These are phyloP conservation scores for Rugosomyces carneus DNA, from an alignment of 1,284 basidiomycete species.

Conservation along the genomic window DNA sequence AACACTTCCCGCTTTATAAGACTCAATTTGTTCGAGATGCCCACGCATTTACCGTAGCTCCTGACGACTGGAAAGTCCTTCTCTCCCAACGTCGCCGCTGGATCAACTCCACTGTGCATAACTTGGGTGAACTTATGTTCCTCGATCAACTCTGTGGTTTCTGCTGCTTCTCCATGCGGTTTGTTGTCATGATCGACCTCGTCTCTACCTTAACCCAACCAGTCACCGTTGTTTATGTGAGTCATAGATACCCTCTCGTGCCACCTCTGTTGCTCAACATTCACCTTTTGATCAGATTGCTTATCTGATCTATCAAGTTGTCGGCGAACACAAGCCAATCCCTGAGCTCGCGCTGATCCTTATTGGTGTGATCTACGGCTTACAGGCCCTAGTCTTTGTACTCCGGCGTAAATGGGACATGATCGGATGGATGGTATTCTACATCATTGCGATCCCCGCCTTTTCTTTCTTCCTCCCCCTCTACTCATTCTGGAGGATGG, in stretches of 20 bases:
- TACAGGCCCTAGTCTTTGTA: slow-evolving; percentile 84
- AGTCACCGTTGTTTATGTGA: slow-evolving; percentile 89
- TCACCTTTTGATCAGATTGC: slow-evolving; percentile 55
- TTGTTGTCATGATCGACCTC: slow-evolving; percentile 95
- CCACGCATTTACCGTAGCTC: slow-evolving; percentile 87
- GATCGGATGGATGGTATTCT: slow-evolving; percentile 97
- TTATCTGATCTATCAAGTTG: slow-evolving; percentile 80
- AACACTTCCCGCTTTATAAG: slow-evolving; percentile 89
- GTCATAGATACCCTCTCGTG: slow-evolving; percentile 27
- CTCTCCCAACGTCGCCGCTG: slow-evolving; percentile 97
- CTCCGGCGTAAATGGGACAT: slow-evolving; percentile 91
- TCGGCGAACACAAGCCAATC: slow-evolving; percentile 55
- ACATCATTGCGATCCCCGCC: slow-evolving; percentile 86
- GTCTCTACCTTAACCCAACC: slow-evolving; percentile 84
- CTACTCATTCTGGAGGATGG: slow-evolving; percentile 99
- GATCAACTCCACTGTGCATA: slow-evolving; percentile 99
- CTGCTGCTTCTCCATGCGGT: slow-evolving; percentile 98
- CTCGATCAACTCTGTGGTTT: slow-evolving; percentile 93
- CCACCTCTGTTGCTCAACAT: slow-evolving; percentile 10
- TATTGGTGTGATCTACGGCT: slow-evolving; percentile 90
- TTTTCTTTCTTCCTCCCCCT: slow-evolving; percentile 93
- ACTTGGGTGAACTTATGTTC: slow-evolving; percentile 89
- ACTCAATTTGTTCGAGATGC: slow-evolving; percentile 95
- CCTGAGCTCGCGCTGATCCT: slow-evolving; percentile 83
- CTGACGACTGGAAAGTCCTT: slow-evolving; percentile 90